Evolutionary conservation across 441 rosid genomes (phyloP).

Genomic region (Breynia disticha): DNA sequence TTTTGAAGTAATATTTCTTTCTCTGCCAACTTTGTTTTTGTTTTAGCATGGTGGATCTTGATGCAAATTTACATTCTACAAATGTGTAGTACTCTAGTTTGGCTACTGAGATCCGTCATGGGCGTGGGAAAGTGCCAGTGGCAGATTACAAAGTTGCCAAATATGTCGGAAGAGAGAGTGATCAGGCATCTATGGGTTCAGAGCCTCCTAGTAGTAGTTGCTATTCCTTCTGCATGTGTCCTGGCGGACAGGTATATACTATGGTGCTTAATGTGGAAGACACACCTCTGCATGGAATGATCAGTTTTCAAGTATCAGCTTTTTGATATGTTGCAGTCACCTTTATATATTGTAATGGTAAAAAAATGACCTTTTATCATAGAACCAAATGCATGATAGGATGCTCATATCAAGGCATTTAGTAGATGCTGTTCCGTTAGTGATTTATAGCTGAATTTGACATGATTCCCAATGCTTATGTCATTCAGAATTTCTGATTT

Average conservation of each 20-base stretch:
- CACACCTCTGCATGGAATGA: not conserved
- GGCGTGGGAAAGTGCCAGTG: conserved; percentile 88
- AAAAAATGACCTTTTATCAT: too few species aligned
- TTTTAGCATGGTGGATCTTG: not conserved
- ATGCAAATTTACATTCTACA: conserved; percentile 6
- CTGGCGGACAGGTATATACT: conserved; percentile 84
- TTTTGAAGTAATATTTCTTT: not conserved
- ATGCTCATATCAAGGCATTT: too few species aligned
- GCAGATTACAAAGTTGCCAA: conserved; percentile 88
- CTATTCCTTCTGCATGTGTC: conserved; percentile 99
- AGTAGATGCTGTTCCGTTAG: too few species aligned
- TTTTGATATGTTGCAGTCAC: too few species aligned
- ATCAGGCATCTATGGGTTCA: conserved; percentile 19
- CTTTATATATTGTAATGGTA: too few species aligned
- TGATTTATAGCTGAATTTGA: too few species aligned
- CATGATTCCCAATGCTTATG: too few species aligned
- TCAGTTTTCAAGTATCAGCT: too few species aligned
- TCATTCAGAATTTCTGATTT: too few species aligned
- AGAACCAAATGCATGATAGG: too few species aligned
- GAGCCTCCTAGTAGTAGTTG: conserved; percentile 44
- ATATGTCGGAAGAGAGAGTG: conserved; percentile 34
- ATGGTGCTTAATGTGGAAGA: not conserved
- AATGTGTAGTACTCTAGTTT: conserved; percentile 59
- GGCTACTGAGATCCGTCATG: conserved; percentile 55
- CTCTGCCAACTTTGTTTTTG: not conserved